These are phyloP conservation scores for Fusarium praegraminearum DNA, from an alignment of 2,329 filamentous ascomycete species.

Conservation along the genomic window DNA sequence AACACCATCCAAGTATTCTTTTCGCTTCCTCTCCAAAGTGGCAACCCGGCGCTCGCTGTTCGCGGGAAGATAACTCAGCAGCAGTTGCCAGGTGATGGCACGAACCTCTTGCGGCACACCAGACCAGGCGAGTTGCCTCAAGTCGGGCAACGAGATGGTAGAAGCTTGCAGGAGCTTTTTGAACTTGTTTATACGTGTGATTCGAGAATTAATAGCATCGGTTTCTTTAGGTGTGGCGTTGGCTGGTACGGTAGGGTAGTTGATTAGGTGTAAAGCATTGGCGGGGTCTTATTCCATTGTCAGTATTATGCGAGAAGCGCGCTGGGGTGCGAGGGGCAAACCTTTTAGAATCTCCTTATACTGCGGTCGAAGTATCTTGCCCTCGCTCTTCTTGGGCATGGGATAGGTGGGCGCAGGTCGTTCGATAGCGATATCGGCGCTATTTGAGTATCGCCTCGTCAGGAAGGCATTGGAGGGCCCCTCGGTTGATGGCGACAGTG, in stretches of 20 bases:
- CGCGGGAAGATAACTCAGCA: conserved; percentile 96
- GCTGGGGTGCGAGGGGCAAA: conserved; percentile 47
- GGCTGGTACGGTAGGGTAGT: conserved; percentile 79
- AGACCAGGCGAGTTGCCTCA: conserved; percentile 91
- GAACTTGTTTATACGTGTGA: conserved; percentile 97
- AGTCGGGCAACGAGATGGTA: conserved; percentile 84
- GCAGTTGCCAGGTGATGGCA: conserved; percentile 98
- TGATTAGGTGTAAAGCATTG: conserved; percentile 94
- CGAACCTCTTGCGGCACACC: conserved; percentile 95
- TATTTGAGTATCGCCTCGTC: conserved; percentile 78
- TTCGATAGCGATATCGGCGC: conserved; percentile 94
- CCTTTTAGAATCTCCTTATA: conserved; percentile 94
- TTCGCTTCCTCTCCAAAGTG: conserved; percentile 92
- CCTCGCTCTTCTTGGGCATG: conserved; percentile 87
- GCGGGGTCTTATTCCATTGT: conserved; percentile 72
- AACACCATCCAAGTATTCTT: conserved; percentile 96
- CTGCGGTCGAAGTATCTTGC: conserved; percentile 95
- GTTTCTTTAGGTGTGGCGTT: conserved; percentile 85
- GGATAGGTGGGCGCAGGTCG: conserved; percentile 86
- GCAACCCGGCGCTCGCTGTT: conserved; percentile 92
- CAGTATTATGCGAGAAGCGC: conserved; percentile 17
- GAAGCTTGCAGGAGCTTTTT: conserved; percentile 95
- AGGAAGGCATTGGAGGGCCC: conserved; percentile 54
- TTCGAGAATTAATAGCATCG: conserved; percentile 87
- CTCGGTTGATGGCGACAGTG: conserved; percentile 54